Conservation (phyloP, 768 basidiomycete species). For the Suillus sp. region DNA sequence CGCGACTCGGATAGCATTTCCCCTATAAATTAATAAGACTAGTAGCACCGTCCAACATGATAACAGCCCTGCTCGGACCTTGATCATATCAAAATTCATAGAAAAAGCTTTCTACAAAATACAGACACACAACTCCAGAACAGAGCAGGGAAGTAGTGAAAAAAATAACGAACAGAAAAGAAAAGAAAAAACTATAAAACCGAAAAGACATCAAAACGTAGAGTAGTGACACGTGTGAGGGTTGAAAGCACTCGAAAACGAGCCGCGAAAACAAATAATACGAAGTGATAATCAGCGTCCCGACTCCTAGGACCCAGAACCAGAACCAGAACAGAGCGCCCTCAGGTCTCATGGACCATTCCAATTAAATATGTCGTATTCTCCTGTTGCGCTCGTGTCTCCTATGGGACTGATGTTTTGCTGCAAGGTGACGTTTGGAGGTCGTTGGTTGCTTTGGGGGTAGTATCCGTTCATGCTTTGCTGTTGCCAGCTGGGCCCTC, state of each 20-base stretch:
- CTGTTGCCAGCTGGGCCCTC: conserved; percentile 27
- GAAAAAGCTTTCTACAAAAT: conserved; percentile 31
- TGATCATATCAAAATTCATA: conserved; percentile 8
- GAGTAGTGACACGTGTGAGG: background rate
- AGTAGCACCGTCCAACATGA: background rate
- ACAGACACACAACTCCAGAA: conserved; percentile 27
- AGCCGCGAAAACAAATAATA: conserved; percentile 17
- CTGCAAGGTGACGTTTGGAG: conserved; percentile 52
- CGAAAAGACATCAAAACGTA: conserved; percentile 3
- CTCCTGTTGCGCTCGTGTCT: conserved; percentile 49
- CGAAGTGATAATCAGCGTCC: conserved; percentile 30
- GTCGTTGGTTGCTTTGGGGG: conserved; percentile 34
- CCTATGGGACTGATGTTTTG: conserved; percentile 44
- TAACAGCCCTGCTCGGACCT: background rate
- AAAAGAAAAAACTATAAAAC: conserved; percentile 1
- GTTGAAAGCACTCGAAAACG: background rate
- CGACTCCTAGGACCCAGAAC: conserved; percentile 22
- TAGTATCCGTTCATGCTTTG: conserved; percentile 31
- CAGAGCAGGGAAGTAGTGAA: conserved; percentile 5
- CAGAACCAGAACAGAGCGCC: conserved; percentile 13
- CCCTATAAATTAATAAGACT: background rate
- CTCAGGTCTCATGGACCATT: conserved; percentile 42
- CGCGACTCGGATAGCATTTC: background rate
- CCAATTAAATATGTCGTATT: conserved; percentile 66
- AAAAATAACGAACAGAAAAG: conserved; percentile 8